These are phyloP conservation scores for Ustulina deusta DNA, from an alignment of 2,329 filamentous ascomycete species.

Conservation along the genomic window DNA sequence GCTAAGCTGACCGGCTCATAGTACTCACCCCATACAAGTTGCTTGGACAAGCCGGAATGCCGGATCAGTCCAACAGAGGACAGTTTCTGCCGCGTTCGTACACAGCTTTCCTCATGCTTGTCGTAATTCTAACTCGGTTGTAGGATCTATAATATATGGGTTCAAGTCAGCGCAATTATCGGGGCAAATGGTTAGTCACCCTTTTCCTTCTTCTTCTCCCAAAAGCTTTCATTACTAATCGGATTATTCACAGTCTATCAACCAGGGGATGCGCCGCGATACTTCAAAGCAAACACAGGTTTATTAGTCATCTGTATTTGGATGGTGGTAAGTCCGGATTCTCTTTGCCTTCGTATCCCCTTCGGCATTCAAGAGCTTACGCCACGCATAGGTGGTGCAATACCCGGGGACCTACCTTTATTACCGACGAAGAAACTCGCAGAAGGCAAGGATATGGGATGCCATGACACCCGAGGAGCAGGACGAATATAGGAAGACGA, in stretches of 20 bases:
- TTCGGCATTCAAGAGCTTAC: constrained; percentile 26
- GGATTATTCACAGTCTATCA: constrained; percentile 51
- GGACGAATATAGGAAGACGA: constrained; percentile 57
- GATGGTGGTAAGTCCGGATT: constrained; percentile 53
- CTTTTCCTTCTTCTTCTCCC: background rate
- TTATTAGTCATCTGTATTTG: constrained; percentile 54
- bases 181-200: constrained; percentile 53
- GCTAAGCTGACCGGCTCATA: constrained; percentile 24
- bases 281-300: constrained; percentile 55
- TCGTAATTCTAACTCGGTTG: constrained; percentile 26
- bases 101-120: constrained; percentile 45
- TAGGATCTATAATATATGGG: constrained; percentile 66
- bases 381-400: constrained; percentile 50
- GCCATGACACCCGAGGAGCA: constrained; percentile 56
- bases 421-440: constrained; percentile 55
- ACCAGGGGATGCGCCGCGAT: constrained; percentile 52
- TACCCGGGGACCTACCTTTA: constrained; percentile 55
- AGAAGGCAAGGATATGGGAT: constrained; percentile 55
- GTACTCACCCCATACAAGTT: constrained; percentile 67
- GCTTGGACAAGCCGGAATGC: constrained; percentile 69
- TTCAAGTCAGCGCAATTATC: constrained; percentile 56
- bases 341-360: background rate
- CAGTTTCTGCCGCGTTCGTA: constrained; percentile 58
- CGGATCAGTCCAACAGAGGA: constrained; percentile 68
- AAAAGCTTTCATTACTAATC: constrained; percentile 27